Evolutionary conservation across 75 land plant species (phyloP), one percentile per base, ranked within the genome.

Genomic region (Cupressus sempervirens): DNA sequence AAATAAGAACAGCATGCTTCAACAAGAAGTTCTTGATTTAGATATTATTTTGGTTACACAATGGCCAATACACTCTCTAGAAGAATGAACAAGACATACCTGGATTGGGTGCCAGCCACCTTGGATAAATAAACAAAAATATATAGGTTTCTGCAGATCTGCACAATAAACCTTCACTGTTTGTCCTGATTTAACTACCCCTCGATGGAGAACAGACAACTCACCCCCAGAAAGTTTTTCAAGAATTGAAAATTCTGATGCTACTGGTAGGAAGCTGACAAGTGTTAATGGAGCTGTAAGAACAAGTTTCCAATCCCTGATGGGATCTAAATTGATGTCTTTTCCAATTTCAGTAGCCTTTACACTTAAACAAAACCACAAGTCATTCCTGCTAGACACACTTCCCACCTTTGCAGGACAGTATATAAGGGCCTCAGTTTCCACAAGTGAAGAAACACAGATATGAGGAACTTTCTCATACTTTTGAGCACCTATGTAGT

Each of bases 1-100:
- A 94, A 84, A 98, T 90, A 41, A 90, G 86, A 84, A 95, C 97
- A 85, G 95, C 92, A 83, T 93, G 97, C 99, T 98, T 88, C 54
- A 85, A 65, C 62, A 54, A 36, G 83, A 40, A 73, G 34, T 74
- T 30, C 32, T 30, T 1, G 30, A 52, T 8, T 41, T 41, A 82
- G 45, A 81, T 72, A 67, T 65, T 34, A 40, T 32, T 34, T 14
- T 41, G 18, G 11, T 81, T 26, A 46, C 46, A 12, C 40, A 13
- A 14, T 70, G 10, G 46, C 32, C 52, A 83, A 48, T n/a, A n/a
- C 8, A 84, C 45, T 30, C 48, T 16, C 11, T 77, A 85, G 62
- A 34, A 48, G 23, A 45, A 35, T 4, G 13, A 53, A 62, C 26
- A 50, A 62, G 8, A 48, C 89, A 81, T 89, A 98, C 99, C 73